Conservation (phyloP, 306 rosid species). For the Dalbergia oliveri region DNA sequence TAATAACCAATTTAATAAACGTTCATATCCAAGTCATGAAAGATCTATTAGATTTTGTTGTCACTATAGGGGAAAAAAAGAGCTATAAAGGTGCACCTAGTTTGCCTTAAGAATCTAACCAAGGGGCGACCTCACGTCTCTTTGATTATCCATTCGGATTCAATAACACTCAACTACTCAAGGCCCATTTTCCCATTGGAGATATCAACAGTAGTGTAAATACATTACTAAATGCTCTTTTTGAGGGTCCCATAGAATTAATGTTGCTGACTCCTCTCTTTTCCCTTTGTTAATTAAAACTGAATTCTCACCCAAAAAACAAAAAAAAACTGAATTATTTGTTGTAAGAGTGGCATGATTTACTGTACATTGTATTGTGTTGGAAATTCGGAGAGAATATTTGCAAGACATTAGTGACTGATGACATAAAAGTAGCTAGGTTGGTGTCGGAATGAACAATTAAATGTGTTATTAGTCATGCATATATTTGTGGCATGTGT, state of each 20-base stretch:
- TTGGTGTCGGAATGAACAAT: background rate
- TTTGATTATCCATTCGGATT: slow-evolving; percentile 41
- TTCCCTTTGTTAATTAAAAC: background rate
- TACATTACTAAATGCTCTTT: slow-evolving; percentile 29
- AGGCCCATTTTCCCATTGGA: slow-evolving; percentile 8
- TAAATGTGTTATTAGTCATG: background rate
- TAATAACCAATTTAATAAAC: slow-evolving; percentile 43
- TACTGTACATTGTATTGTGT: background rate
- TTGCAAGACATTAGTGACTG: slow-evolving; percentile 1
- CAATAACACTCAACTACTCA: background rate
- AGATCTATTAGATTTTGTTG: slow-evolving; percentile 57
- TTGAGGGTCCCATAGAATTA: slow-evolving; percentile 25
- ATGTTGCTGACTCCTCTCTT: background rate
- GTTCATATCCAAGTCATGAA: slow-evolving; percentile 54
- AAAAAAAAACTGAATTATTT: background rate
- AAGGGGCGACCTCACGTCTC: slow-evolving; percentile 41
- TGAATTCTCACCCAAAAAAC: background rate
- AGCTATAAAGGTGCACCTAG: slow-evolving; percentile 55
- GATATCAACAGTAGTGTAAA: slow-evolving; percentile 17
- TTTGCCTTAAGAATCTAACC: slow-evolving; percentile 46
- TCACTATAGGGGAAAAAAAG: slow-evolving; percentile 55
- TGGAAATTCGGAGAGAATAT: slow-evolving; percentile 4
- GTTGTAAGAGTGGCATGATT: background rate
- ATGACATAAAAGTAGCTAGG: background rate
- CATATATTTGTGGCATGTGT: background rate